These are phyloP conservation scores for Trichaptum fuscoviolaceum DNA, from an alignment of 768 basidiomycete genomes.

Conservation along the genomic window DNA sequence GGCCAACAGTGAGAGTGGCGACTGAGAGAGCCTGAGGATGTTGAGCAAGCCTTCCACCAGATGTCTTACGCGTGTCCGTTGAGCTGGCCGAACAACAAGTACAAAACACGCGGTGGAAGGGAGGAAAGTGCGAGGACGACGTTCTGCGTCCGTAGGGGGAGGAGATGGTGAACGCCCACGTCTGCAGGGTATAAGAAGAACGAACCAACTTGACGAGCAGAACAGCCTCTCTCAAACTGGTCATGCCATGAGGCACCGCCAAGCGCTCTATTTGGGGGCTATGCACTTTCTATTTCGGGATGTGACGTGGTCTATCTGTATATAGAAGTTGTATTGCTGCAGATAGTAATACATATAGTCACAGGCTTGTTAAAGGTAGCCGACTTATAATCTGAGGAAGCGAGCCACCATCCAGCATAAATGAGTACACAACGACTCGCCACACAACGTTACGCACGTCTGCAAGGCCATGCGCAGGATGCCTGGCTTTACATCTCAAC, in stretches of 20 bases:
- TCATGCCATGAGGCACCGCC: background rate
- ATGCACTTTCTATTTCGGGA: background rate
- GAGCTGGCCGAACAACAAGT: too few species aligned
- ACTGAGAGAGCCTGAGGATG: background rate
- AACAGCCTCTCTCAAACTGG: background rate
- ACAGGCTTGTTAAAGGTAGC: background rate
- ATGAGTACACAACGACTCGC: too few species aligned
- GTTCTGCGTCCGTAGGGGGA: background rate
- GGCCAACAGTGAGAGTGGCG: background rate
- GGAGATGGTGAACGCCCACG: background rate
- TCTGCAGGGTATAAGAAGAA: background rate
- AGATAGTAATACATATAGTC: background rate
- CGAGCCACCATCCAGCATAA: too few species aligned
- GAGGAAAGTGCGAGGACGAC: background rate
- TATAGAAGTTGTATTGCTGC: background rate
- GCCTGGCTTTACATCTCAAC: background rate
- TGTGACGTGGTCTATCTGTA: too few species aligned
- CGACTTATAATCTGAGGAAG: too few species aligned
- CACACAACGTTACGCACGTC: too few species aligned
- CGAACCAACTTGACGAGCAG: background rate
- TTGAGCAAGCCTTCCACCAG: background rate
- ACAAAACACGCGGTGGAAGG: background rate
- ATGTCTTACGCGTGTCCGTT: background rate
- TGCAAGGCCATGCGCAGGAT: too few species aligned
- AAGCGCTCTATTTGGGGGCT: background rate